Evolutionary conservation across 1,284 basidiomycete species (phyloP), one percentile per base, ranked within the genome.

Genomic region (Cryptococcus deneoformans): DNA sequence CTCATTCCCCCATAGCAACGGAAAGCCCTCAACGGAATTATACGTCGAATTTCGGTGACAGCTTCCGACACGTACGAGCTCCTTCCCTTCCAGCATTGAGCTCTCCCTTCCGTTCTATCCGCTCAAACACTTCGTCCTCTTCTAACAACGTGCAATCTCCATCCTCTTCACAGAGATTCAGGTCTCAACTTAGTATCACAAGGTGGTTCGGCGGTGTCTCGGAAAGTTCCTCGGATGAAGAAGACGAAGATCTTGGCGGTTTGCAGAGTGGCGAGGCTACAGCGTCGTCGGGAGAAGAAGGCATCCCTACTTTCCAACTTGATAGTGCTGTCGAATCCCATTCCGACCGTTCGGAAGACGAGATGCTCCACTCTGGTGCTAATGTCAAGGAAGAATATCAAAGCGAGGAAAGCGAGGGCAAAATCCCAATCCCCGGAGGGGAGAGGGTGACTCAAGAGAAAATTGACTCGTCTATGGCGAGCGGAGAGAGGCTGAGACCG

Each of bases 11-110:
- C 44, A 4, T 34, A 20, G 35, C 34, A 11, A 38, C 29, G 36
- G 16, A 34, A 9, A 46, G 14, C 24, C 55, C 49, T 14, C 52
- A 38, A 35, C 38, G 48, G 37, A 52, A 44, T 42, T 61, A 61
- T 42, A 47, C 46, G 5, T 29, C 29, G 29, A 29, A 29, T 42
- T 34, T 61, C 20, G 65, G 68, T 16, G 71, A 71, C 24, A 69
- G 67, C 9, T 57, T 75, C 46, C 63, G 71, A 38, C 68, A 71
- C 50, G 68, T 75, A 46, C 61, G 70, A 8, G 60, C 71, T 4
- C 62, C 68, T 1, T 68, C 68, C 1, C 43, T 68, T 2, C 60
- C 70, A 1, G 66, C 68, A 5, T 63, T 74, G 3, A 58, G 58
- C 34, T 65, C 64, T 11, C 63, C 63, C 12, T 66, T 69, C 45